Percentiles rank a stretch among this genome's conserved stretches.
phyloP scores from a whole-genome alignment of 2,329 filamentous ascomycete genomes.

The Alternaria hordeiaustralica region DNA sequence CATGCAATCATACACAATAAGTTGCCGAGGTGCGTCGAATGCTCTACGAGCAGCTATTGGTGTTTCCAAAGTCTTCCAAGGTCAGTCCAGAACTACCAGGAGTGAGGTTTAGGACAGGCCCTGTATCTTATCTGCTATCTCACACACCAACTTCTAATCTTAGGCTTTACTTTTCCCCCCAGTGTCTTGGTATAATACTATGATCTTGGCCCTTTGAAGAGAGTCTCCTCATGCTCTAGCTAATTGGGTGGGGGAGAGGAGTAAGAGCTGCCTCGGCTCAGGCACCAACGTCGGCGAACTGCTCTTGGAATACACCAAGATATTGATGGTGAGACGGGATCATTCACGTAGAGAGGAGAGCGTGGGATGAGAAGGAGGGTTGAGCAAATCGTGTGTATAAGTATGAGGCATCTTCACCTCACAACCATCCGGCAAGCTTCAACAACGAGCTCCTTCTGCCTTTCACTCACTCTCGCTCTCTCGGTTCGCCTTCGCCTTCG shows the following conservation, averaged over 20 bases:
- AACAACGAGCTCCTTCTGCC: not conserved
- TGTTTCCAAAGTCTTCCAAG: not conserved
- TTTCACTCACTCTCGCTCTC: not conserved
- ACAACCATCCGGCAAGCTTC: not conserved
- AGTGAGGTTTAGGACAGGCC: not conserved
- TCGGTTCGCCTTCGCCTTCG: not conserved
- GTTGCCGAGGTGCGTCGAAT: not conserved
- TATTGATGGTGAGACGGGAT: not conserved
- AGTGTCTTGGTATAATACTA: not conserved
- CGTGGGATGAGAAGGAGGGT: not conserved
- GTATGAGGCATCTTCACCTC: not conserved
- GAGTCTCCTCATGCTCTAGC: not conserved
- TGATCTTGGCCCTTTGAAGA: not conserved
- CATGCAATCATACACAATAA: not conserved
- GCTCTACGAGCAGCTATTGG: not conserved
- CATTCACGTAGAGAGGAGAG: not conserved
- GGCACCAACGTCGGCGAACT: not conserved
- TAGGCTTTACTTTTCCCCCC: not conserved
- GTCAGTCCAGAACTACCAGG: not conserved
- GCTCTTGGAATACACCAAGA: not conserved
- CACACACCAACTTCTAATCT: not conserved
- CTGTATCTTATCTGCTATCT: not conserved
- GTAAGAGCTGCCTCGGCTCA: not conserved
- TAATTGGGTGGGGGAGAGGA: not conserved
- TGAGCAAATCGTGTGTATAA: not conserved